Base-by-base conservation (phyloP, 805 yeast genomes). In the Nakazawaea peltata region DNA sequence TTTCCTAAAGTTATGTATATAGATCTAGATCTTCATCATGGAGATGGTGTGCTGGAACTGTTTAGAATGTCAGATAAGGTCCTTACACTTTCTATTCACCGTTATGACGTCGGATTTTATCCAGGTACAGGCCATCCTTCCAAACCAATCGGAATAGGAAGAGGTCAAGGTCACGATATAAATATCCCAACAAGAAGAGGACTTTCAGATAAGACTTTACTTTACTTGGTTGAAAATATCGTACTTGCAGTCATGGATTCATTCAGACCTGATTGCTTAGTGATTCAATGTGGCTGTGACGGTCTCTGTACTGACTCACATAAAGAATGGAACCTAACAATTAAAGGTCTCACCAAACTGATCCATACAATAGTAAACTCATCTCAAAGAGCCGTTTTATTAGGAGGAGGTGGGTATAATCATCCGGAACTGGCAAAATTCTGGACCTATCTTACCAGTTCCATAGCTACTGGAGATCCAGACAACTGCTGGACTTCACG, bases 391-490 rank as follows among this genome's bases (percentile, higher is more conserved):
- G 50, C 63, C 1, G 36, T 78, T 35, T 38, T 82, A 5, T 57
- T 81, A 1, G 90, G 90, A 1, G 92, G 92, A 2, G 92, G 92
- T 3, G 92, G 90, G 0, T 82, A 82, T 49, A 74, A 79, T 41
- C 73, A 67, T 41, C 50, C 62, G 3, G 77, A 80, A 40, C 65
- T 74, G 18, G 75, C 86, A 0, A 65, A 81, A 41, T 71, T 76
- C 37, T 78, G 84, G 74, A 56, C 75, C 0, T 61, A 55, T 43
- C 41, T 68, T 4, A 68, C 71, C 1, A 50, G 54, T 8, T 25
- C 35, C 5, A 41, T 48, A 4, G 44, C 50, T 10, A 45, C 42
- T 12, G 36, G 37, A 4, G 40, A 14, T 15, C 28, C 26, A 2
- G 36, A 41, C 4, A 47, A 56, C 13, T n/a, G n/a, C n/a, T 66